phyloP scores from a whole-genome alignment of 2,329 filamentous ascomycete species.

The Cryphonectria naterciae region DNA sequence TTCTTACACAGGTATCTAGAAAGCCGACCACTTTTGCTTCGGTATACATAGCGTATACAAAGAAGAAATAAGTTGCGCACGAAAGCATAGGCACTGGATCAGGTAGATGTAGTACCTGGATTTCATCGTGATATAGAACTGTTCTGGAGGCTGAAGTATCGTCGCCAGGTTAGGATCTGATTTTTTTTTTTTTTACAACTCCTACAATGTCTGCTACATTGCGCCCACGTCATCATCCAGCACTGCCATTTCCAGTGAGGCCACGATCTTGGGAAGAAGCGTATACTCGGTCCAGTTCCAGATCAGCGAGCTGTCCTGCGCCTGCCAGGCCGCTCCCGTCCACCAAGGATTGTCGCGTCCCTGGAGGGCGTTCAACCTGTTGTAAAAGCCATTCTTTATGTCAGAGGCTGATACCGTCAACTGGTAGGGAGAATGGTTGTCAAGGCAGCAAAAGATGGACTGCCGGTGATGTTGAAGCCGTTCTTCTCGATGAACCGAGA shows the following conservation, averaged over 20 bases:
- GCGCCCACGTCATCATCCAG: not conserved
- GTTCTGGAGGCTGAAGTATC: too few species aligned
- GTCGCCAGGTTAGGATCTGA: not conserved
- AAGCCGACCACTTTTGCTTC: too few species aligned
- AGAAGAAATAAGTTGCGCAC: too few species aligned
- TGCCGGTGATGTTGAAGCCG: not conserved
- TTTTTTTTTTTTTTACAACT: not conserved
- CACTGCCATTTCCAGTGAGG: not conserved
- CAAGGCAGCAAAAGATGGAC: not conserved
- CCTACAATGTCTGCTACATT: not conserved
- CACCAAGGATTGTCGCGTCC: slow-evolving; percentile 5
- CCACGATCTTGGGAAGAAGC: not conserved
- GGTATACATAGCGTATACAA: too few species aligned
- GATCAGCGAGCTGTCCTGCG: not conserved
- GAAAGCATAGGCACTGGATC: too few species aligned
- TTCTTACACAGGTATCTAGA: too few species aligned
- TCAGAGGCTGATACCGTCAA: not conserved
- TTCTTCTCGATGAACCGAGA: not conserved
- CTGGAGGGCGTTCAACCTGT: slow-evolving; percentile 1
- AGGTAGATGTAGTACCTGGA: too few species aligned
- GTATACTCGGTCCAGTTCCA: slow-evolving; percentile 7
- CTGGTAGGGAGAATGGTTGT: not conserved
- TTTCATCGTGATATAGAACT: too few species aligned
- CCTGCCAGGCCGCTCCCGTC: slow-evolving; percentile 7
- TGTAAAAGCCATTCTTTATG: not conserved